Evolutionary conservation across 192 early-diverging fungal genomes (phyloP), one percentile per base, ranked within the genome.

Genomic region (Backusella sp.): DNA sequence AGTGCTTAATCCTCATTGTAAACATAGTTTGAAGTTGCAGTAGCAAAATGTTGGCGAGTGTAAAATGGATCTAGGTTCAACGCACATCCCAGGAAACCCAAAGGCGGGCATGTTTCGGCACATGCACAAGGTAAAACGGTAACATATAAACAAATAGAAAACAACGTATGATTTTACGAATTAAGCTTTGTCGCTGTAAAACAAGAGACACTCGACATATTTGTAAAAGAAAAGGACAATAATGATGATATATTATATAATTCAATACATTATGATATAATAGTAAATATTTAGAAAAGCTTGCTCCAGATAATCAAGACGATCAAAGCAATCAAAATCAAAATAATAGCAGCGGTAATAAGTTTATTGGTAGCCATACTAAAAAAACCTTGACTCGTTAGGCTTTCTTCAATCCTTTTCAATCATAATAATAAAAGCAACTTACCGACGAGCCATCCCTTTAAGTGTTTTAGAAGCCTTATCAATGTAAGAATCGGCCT

Each of bases 101-200:
- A 96, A 74, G 98, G 98, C 66, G 98, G 97, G 73, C 96, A 99
- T 82, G 97, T 99, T 44, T 97, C 98, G 80, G 97, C 98, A 0
- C 98, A 99, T 72, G 88, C 11, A 99, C 96, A 28, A 89, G 97
- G 92, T 95, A 87, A 68, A 53, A 44, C 14, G 39, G 17, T 11
- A 30, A 23, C 23, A 46, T 17, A 37, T 5, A 70, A 70, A 14
- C 46, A 49, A 28, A 28, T 8, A 68, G 30, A 67, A 53, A 6
- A 53, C 8, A 53, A 21, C 19, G 23, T 7, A 53, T 53, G n/a
- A 23, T 23, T 36, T 28, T 32, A 7, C 53, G 30, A 32, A 35
- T 39, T 49, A 59, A 75, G 91, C 81, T 99, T 35, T 97, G 89
- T 73, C 83, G 98, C 46, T 90, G 94, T 73, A 99, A 99, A 81